Percentiles rank a stretch among this genome's conserved stretches.
phyloP scores from a whole-genome alignment of 805 yeast species.

The Huiozyma naganishii region DNA sequence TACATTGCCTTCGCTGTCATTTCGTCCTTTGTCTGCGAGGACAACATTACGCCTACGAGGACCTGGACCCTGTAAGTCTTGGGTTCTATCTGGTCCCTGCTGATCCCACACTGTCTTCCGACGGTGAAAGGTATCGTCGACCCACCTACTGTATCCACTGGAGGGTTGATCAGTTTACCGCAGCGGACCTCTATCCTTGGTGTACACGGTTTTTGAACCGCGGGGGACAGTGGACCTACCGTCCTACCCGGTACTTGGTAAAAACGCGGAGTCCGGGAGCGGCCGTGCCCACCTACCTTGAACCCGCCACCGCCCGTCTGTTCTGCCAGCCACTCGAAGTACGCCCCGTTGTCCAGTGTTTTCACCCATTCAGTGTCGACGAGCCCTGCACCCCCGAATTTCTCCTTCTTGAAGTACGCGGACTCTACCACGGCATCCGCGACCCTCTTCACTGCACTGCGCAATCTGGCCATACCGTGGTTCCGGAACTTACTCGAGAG shows the following conservation, averaged over 20 bases:
- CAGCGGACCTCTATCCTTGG: no score
- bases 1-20: constrained; percentile 65
- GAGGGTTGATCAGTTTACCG: constrained; percentile 44
- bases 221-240: constrained; percentile 14
- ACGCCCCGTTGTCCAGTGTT: constrained; percentile 16
- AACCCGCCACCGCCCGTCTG: constrained; percentile 11
- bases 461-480: neutral
- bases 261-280: no score
- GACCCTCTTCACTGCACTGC: no score
- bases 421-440: constrained; percentile 6
- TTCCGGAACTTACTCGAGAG: no score
- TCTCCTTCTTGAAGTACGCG: constrained; percentile 13
- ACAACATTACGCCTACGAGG: constrained; percentile 70
- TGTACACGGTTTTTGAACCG: no score
- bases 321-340: constrained; percentile 18
- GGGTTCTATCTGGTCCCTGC: constrained; percentile 20
- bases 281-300: no score
- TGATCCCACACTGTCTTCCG: constrained; percentile 20
- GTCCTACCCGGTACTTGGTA: constrained; percentile 15
- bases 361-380: constrained; percentile 22
- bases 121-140: constrained; percentile 41
- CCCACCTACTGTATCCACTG: constrained; percentile 87
- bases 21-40: constrained; percentile 89
- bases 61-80: constrained; percentile 55
- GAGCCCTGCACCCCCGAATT: neutral